Evolutionary conservation across 345 rosid genomes (phyloP).

Genomic region (Isatis tinctoria): DNA sequence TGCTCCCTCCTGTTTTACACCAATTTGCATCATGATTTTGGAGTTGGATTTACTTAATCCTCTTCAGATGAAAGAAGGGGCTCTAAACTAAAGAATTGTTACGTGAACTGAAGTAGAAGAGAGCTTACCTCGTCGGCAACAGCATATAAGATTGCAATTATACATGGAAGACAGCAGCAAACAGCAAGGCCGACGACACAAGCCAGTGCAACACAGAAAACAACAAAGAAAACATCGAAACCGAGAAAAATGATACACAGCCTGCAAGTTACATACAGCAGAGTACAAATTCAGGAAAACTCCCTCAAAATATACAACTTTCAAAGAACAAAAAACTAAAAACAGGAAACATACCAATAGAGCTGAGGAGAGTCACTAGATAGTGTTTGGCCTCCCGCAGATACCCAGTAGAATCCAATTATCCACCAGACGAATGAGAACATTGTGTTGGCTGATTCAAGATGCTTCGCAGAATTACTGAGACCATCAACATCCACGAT

Average conservation of each 20-base stretch:
- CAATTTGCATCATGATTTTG: background rate
- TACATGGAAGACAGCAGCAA: slow-evolving; percentile 71
- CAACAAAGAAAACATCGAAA: background rate
- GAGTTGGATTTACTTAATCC: background rate
- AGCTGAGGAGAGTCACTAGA: background rate
- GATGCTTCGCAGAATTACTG: background rate
- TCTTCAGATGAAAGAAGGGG: background rate
- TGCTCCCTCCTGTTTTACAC: slow-evolving; percentile 77
- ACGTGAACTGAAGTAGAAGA: background rate
- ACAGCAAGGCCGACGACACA: background rate
- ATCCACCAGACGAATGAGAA: background rate
- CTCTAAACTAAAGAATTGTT: background rate
- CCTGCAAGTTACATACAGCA: background rate
- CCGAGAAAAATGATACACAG: background rate
- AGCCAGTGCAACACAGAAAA: background rate
- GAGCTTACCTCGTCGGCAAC: slow-evolving; percentile 86
- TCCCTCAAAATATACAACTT: background rate
- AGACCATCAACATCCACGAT: background rate
- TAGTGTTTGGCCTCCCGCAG: background rate
- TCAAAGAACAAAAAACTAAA: background rate
- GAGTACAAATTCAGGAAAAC: background rate
- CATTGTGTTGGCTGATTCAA: background rate
- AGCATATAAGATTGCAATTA: slow-evolving; percentile 90
- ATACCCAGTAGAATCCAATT: background rate
- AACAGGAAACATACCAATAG: background rate